phyloP scores from a whole-genome alignment of 768 basidiomycete genomes.

The Suillus cothurnatus region DNA sequence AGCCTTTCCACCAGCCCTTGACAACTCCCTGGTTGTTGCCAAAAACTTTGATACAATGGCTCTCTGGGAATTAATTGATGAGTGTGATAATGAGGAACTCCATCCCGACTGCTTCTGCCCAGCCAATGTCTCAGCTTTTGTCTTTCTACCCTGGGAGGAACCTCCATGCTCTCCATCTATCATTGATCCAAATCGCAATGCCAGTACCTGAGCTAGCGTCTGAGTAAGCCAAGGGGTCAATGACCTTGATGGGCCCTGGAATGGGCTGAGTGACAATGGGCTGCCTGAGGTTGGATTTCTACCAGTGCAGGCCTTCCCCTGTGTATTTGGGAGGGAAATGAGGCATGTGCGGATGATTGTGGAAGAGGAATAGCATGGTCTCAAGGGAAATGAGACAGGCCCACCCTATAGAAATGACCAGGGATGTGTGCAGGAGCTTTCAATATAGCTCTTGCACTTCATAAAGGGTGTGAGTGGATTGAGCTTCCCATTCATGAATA shows the following conservation, averaged over 20 bases:
- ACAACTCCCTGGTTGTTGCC: conserved; percentile 38
- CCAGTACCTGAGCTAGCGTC: conserved; percentile 41
- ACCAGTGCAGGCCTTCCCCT: conserved; percentile 38
- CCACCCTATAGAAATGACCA: conserved; percentile 33
- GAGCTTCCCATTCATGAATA: conserved; percentile 16
- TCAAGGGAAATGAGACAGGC: conserved; percentile 45
- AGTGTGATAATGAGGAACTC: conserved; percentile 33
- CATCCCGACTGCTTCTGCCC: conserved; percentile 51
- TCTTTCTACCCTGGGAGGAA: conserved; percentile 34
- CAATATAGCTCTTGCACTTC: conserved; percentile 41
- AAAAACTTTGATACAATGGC: too few species aligned
- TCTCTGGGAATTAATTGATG: neutral
- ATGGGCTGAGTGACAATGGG: conserved; percentile 9
- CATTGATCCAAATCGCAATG: conserved; percentile 31
- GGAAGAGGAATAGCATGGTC: conserved; percentile 33
- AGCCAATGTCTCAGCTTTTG: conserved; percentile 38
- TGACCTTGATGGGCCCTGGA: conserved; percentile 32
- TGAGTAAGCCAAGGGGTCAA: conserved; percentile 39
- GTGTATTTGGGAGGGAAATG: conserved; percentile 26
- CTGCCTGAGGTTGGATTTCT: conserved; percentile 23
- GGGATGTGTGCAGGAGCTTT: conserved; percentile 39
- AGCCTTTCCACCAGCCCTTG: conserved; percentile 37
- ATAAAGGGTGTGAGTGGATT: conserved; percentile 28
- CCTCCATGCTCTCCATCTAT: conserved; percentile 30
- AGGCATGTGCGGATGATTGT: conserved; percentile 29